A percentile compares a stretch with the other conserved stretches of the same genome.
Conservation (phyloP, 163 green algal species). For the Volvox carteri region DNA sequence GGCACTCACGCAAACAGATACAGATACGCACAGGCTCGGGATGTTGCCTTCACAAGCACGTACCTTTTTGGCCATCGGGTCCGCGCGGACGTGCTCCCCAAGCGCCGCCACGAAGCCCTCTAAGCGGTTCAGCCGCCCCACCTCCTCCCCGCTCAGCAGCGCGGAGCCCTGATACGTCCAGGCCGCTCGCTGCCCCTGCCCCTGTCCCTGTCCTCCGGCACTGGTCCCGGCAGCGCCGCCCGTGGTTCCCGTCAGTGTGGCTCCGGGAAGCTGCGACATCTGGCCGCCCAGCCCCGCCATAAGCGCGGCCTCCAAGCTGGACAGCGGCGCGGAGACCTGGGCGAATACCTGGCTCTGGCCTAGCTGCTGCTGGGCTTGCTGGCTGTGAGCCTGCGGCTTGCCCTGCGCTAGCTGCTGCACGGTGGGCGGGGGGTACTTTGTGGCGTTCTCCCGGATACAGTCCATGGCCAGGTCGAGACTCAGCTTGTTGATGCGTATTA, state of each 20-base stretch:
- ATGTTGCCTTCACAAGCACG: too few species aligned
- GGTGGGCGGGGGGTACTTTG: background rate
- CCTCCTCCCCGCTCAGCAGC: constrained; percentile 18
- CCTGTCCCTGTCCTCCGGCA: too few species aligned
- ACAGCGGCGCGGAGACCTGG: background rate
- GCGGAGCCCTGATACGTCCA: too few species aligned
- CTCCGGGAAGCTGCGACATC: background rate
- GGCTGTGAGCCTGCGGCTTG: background rate
- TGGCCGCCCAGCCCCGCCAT: background rate
- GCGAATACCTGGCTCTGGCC: too few species aligned
- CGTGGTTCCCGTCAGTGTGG: too few species aligned
- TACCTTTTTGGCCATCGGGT: constrained; percentile 6
- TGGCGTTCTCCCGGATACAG: constrained; percentile 9
- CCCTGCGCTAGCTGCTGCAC: background rate
- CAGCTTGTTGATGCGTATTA: constrained; percentile 28
- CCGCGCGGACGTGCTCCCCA: constrained; percentile 29
- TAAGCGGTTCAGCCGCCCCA: constrained; percentile 20
- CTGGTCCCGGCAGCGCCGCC: background rate
- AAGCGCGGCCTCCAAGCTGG: background rate
- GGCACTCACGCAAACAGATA: too few species aligned
- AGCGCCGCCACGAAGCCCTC: constrained; percentile 51
- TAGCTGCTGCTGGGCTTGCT: constrained; percentile 16
- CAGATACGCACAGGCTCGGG: too few species aligned
- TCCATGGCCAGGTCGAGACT: constrained; percentile 19
- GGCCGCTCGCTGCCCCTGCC: too few species aligned